Evolutionary conservation across 441 rosid species (phyloP), one percentile per base, ranked within the genome.

Genomic region (Brassica balearica): DNA sequence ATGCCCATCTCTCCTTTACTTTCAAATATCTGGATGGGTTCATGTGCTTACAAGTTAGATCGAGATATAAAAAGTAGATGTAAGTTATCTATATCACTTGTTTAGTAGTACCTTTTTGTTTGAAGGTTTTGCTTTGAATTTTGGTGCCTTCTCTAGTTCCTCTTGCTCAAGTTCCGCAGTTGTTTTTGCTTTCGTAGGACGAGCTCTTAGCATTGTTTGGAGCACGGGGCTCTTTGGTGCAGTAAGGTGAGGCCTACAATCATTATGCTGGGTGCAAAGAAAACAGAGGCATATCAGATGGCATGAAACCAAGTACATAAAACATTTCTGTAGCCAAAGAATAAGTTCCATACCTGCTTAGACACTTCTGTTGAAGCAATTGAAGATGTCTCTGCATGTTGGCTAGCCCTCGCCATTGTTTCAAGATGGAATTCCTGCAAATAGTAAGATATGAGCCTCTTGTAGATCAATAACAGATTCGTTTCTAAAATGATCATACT

Each of bases 1-100:
- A 96, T 74, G 34, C 98, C 98, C 86, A 96, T 22, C 61, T 89
- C 97, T 73, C 99, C 99, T 87, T 91, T 96, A 73, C 97, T 94
- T 83, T 94, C 98, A 81, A 96, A 91, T 85, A 96, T 92, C 99
- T 96, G 74, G 55, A 62, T 19, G 63, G 78, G 68, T 77, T 71
- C 36, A 79, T 23, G 68, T 53, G 25, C 60, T 61, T 22, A 55
- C 20, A 74, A 75, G 68, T 77, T 70, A 70, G 74, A 55, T 65
- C n/a, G 27, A 25, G 34, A 68, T 66, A 60, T 23, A 17, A 22
- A 19, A 74, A 34, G 20, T n/a, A 41, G 6, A 15, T 14, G 51
- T 17, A 56, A 25, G 27, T 23, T n/a, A n/a, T n/a, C 51, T 59
- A 53, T 62, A 71, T 53, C 68, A 66, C 41, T 43, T 29, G 27